Conservation (phyloP, 2,329 filamentous ascomycete genomes). For the Fusarium sp. region DNA sequence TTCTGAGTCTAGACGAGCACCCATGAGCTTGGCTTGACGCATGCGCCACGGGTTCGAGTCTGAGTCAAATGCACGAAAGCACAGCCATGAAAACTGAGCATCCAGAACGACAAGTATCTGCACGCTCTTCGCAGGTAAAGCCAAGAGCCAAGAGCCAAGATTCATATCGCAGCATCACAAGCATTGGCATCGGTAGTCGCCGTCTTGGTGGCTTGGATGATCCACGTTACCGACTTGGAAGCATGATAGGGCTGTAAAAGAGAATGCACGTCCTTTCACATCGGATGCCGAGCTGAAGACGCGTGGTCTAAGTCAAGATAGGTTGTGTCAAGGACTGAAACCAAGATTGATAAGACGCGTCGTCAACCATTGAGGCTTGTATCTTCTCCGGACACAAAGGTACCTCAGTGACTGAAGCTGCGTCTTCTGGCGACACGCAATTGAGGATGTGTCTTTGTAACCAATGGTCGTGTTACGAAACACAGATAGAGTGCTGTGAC, state of each 20-base stretch:
- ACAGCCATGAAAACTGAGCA: slow-evolving; percentile 5
- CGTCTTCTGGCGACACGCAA: slow-evolving; percentile 13
- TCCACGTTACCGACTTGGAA: slow-evolving; percentile 26
- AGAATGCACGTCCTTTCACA: slow-evolving; percentile 8
- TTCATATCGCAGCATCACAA: slow-evolving; percentile 6
- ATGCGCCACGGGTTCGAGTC: neutral
- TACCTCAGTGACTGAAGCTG: slow-evolving; percentile 2
- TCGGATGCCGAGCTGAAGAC: slow-evolving; percentile 14
- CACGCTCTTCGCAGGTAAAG: neutral
- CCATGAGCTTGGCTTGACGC: neutral
- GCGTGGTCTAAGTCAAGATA: neutral
- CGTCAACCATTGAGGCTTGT: slow-evolving; percentile 36
- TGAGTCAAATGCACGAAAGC: neutral
- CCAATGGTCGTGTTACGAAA: slow-evolving; percentile 13
- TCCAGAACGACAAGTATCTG: slow-evolving; percentile 15
- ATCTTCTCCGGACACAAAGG: neutral
- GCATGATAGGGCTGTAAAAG: slow-evolving; percentile 21
- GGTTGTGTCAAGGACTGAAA: slow-evolving; percentile 4
- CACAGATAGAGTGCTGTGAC: slow-evolving; percentile 5
- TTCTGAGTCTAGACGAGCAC: slow-evolving; percentile 2
- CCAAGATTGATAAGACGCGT: slow-evolving; percentile 17
- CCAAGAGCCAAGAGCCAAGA: slow-evolving; percentile 24
- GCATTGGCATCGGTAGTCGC: slow-evolving; percentile 35
- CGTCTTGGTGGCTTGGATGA: slow-evolving; percentile 34
- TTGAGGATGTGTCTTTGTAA: slow-evolving; percentile 1